Evolutionary conservation across 176 grass and related monocot species (phyloP).

Genomic region (Musa schizocarpa): DNA sequence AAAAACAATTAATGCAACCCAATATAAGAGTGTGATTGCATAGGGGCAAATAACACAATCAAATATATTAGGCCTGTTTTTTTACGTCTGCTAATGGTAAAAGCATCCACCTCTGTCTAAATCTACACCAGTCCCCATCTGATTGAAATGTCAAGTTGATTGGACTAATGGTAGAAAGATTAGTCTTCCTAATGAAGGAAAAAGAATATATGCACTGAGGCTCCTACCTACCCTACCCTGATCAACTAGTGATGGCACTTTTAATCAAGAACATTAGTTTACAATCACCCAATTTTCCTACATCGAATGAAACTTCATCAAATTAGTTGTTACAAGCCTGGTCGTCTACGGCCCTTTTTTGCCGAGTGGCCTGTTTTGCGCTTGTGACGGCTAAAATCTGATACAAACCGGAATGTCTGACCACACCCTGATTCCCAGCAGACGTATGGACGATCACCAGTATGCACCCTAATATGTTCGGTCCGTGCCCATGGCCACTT

Average conservation of each 20-base stretch:
- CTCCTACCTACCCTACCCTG: background rate
- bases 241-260: background rate
- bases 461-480: conserved; percentile 93
- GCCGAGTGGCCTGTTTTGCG: conserved; percentile 86
- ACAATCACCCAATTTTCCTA: background rate
- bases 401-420: conserved; percentile 96
- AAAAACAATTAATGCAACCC: background rate
- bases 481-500: conserved; percentile 99
- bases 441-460: conserved; percentile 68
- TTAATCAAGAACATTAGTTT: conserved; percentile 12
- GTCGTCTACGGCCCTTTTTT: conserved; percentile 36
- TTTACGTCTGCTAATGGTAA: background rate
- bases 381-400: conserved; percentile 97
- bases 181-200: conserved; percentile 6
- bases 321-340: too few species aligned
- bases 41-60: background rate
- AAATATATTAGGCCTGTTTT: background rate
- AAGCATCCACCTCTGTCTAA: background rate
- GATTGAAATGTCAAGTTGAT: conserved; percentile 14
- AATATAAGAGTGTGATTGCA: background rate
- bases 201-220: background rate
- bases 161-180: conserved; percentile 4
- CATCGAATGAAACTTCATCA: background rate
- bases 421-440: conserved; percentile 74
- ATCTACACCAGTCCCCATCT: conserved; percentile 2